Conservation (phyloP, 441 rosid species). For the Jatropha podagrica region DNA sequence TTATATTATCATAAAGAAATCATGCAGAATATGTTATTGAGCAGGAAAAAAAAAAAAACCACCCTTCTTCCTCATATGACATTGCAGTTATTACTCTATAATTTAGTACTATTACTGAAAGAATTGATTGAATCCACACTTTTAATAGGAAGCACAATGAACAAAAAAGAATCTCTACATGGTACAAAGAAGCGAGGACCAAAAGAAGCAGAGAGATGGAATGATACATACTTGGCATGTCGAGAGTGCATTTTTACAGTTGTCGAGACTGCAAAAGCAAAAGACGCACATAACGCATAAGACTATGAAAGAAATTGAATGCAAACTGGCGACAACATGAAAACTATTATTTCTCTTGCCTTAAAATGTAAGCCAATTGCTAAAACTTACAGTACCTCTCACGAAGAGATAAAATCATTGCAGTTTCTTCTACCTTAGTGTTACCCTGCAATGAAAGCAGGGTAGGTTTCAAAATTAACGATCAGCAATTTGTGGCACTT, state of each 20-base stretch:
- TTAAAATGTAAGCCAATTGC: not conserved
- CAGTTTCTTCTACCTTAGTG: conserved; percentile 74
- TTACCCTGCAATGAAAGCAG: conserved; percentile 44
- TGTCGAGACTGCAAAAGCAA: conserved; percentile 71
- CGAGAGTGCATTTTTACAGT: conserved; percentile 69
- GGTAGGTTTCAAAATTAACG: not conserved
- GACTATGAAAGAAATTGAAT: conserved; percentile 8
- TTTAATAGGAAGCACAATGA: not conserved
- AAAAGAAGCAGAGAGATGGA: conserved; percentile 12
- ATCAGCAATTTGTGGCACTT: not conserved
- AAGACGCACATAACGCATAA: conserved; percentile 5
- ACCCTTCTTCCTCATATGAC: not conserved
- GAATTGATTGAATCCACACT: not conserved
- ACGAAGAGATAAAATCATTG: conserved; percentile 88
- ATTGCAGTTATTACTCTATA: not conserved
- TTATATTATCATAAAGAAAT: not conserved
- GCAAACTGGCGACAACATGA: conserved; percentile 1
- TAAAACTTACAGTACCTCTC: conserved; percentile 56
- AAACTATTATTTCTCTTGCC: not conserved
- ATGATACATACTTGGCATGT: conserved; percentile 64
- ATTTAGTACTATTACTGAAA: not conserved
- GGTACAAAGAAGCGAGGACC: not conserved
- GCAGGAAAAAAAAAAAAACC: not conserved
- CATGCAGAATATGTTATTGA: not conserved
- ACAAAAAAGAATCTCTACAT: not conserved